Conservation (phyloP, 1,284 basidiomycete species). For the Marasmius oreades region DNA sequence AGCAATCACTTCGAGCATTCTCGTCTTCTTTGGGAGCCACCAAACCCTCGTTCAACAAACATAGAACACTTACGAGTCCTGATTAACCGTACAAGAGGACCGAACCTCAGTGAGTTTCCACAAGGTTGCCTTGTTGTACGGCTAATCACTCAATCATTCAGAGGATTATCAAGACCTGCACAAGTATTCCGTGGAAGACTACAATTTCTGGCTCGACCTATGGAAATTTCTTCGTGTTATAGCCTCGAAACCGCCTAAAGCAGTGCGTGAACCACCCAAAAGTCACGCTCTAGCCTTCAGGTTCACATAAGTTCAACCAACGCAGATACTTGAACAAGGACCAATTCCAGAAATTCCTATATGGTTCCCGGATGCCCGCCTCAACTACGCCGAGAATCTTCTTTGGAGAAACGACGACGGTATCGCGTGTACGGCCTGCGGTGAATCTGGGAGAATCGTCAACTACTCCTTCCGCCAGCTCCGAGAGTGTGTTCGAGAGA, state of each 20-base stretch:
- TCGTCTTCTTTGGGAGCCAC: constrained; percentile 16
- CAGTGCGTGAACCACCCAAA: constrained; percentile 32
- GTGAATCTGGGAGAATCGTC: constrained; percentile 45
- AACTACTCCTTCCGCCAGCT: constrained; percentile 53
- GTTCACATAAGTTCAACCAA: neutral
- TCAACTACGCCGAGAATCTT: constrained; percentile 90
- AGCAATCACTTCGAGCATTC: constrained; percentile 15
- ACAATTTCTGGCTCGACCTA: constrained; percentile 22
- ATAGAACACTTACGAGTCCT: constrained; percentile 15
- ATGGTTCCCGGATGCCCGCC: constrained; percentile 74
- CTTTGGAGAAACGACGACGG: constrained; percentile 59
- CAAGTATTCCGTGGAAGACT: constrained; percentile 19
- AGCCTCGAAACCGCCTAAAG: constrained; percentile 27
- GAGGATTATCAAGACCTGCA: constrained; percentile 20
- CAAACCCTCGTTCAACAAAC: constrained; percentile 13
- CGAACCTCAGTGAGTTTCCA: constrained; percentile 16
- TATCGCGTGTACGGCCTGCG: constrained; percentile 51
- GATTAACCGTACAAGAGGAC: constrained; percentile 15
- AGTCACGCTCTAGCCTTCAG: neutral
- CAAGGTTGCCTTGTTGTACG: neutral
- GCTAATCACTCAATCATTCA: constrained; percentile 1
- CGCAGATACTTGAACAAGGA: constrained; percentile 39
- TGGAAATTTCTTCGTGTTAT: constrained; percentile 19
- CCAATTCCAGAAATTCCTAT: constrained; percentile 56
- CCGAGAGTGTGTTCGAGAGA: constrained; percentile 44